Evolutionary conservation across 495 filamentous ascomycete genomes (phyloP), one percentile per base, ranked within the genome.

Genomic region (Clavariopsis aquatica): DNA sequence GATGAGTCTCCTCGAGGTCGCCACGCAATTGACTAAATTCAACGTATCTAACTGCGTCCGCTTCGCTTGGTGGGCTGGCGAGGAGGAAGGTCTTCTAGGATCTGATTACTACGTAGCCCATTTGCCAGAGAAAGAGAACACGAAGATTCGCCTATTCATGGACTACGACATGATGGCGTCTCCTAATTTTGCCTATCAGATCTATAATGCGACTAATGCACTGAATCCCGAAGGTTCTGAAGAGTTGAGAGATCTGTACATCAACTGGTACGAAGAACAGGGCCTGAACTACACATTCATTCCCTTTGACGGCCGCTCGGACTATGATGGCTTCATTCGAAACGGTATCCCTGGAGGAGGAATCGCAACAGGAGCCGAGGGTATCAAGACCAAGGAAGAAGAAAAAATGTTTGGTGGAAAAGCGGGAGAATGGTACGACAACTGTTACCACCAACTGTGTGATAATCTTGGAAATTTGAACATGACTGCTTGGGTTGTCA

Each of bases 121-220:
- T 20, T 79, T 83, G 54, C 68, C 76, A 17, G 54, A 76, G 2
- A 77, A 75, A 19, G 83, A 85, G 49, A 77, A 83, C 19, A 76
- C 73, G 43, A 85, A 86, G 72, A 83, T 91, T 58, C 73, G 81
- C 1, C 79, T 89, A 1, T 89, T 89, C 71, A 85, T 91, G 68
- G 88, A 91, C 78, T 88, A 89, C 66, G 88, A 91, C 73, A 91
- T 91, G 88, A 87, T 90, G 63, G 88, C 86, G 43, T 83, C 79
- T n/a, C 88, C 88, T 49, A 91, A 91, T 78, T 90, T 85, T 68
- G 79, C 82, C 10, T 81, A 84, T 66, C 83, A 82, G 70, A 81
- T 89, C 73, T 90, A 89, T 72, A 88, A 91, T 71, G 73, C 81
- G 20, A 89, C 84, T 74, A 85, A 86, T 75, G 64, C 80, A 24